Conservation (phyloP, 2,329 filamentous ascomycete species). For the Penicillium brasilianum region DNA sequence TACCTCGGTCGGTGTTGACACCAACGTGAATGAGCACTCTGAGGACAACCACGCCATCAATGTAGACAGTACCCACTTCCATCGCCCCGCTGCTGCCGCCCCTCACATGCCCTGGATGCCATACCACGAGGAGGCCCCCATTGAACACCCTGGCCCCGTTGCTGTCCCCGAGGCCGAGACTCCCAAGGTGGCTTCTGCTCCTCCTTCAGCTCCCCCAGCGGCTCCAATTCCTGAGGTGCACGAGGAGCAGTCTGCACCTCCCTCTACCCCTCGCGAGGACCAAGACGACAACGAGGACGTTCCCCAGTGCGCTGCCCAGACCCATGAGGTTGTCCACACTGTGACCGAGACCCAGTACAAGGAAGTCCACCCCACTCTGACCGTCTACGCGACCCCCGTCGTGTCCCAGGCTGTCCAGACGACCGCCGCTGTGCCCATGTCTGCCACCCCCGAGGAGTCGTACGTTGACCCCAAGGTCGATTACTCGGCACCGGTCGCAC, state of each 20-base stretch:
- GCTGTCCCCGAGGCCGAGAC: not conserved
- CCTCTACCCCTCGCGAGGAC: not conserved
- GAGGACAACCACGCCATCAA: conserved; percentile 34
- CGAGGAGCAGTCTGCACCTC: conserved; percentile 6
- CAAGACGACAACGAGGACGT: not conserved
- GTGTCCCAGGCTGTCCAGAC: conserved; percentile 14
- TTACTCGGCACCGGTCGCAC: conserved; percentile 10
- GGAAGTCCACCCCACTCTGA: conserved; percentile 23
- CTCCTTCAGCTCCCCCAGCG: conserved; percentile 1
- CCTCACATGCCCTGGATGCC: conserved; percentile 15
- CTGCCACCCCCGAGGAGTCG: not conserved
- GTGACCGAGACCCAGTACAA: conserved; percentile 35
- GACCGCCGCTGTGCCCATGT: conserved; percentile 11
- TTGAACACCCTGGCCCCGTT: conserved; percentile 1
- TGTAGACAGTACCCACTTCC: conserved; percentile 23
- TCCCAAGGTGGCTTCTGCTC: not conserved
- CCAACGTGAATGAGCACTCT: conserved; percentile 23
- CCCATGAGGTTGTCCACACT: conserved; percentile 34
- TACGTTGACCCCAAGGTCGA: conserved; percentile 11
- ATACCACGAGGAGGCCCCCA: conserved; percentile 14
- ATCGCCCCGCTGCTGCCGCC: conserved; percentile 13
- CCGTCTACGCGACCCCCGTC: conserved; percentile 16
- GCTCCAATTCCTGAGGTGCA: not conserved
- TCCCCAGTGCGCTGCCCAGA: conserved; percentile 25
- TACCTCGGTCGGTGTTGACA: conserved; percentile 15